Percentiles rank a stretch among this genome's conserved stretches.
Evolutionary conservation across 345 rosid genomes (phyloP).

Genomic region (Conringia planisiliqua): DNA sequence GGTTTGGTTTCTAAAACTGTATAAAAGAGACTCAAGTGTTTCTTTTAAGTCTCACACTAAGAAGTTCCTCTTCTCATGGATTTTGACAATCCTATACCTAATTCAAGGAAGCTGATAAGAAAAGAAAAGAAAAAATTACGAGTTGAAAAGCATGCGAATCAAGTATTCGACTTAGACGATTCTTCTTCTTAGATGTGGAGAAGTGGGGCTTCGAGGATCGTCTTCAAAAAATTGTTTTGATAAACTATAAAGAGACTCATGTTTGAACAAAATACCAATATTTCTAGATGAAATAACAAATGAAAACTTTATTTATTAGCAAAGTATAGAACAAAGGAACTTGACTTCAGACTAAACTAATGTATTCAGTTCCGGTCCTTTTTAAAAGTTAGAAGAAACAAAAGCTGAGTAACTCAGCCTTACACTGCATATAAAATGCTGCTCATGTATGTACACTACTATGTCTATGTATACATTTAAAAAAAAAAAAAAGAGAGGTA

Average conservation of each 20-base stretch:
- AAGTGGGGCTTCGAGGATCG: neutral
- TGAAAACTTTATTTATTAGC: neutral
- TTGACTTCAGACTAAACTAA: neutral
- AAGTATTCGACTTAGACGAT: neutral
- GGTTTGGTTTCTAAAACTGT: neutral
- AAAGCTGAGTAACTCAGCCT: neutral
- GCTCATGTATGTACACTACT: constrained; percentile 23
- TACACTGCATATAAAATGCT: neutral
- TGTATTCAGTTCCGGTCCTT: neutral
- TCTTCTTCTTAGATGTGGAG: neutral
- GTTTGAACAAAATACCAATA: neutral
- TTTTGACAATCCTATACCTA: no score
- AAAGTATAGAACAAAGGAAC: neutral
- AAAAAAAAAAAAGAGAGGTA: neutral
- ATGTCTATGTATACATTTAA: neutral
- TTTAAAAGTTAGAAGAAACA: neutral
- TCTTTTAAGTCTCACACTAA: neutral
- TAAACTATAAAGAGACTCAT: no score
- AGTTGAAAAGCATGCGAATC: neutral
- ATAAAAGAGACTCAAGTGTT: neutral
- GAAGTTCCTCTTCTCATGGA: no score
- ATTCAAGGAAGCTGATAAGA: neutral
- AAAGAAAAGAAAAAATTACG: neutral
- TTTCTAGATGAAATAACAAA: neutral
- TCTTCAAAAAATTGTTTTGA: no score